These are phyloP conservation scores for Kodamaea laetipori DNA, from an alignment of 805 yeast species.

Conservation along the genomic window DNA sequence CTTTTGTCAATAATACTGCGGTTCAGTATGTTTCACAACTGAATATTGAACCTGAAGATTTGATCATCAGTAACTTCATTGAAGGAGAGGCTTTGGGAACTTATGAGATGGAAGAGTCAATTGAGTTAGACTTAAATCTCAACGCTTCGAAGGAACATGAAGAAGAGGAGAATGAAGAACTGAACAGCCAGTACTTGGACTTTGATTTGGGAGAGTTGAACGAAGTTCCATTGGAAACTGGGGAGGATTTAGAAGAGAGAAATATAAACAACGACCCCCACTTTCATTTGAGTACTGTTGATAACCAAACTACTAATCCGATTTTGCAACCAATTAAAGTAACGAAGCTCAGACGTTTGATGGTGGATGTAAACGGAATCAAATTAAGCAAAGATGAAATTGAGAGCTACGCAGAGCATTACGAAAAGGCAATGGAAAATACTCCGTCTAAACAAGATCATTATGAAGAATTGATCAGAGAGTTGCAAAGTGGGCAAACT, in stretches of 20 bases:
- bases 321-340: background rate
- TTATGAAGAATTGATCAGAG: background rate
- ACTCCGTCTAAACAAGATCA: background rate
- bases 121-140: constrained; percentile 5
- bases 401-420: background rate
- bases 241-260: background rate
- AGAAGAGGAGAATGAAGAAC: constrained; percentile 24
- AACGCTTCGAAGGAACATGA: constrained; percentile 21
- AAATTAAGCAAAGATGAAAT: background rate
- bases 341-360: background rate
- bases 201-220: constrained; percentile 13
- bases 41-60: constrained; percentile 1
- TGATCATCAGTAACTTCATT: constrained; percentile 5
- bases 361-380: background rate
- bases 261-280: constrained; percentile 15
- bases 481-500: background rate
- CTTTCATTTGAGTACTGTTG: constrained; percentile 16
- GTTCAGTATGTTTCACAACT: background rate
- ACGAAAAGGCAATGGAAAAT: background rate
- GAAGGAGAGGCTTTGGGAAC: constrained; percentile 4
- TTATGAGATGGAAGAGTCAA: background rate
- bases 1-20: constrained; percentile 11
- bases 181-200: constrained; percentile 1
- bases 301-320: background rate
- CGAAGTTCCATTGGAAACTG: background rate